Conservation (phyloP, 495 filamentous ascomycete genomes). For the Beverwykella pulmonaria region DNA sequence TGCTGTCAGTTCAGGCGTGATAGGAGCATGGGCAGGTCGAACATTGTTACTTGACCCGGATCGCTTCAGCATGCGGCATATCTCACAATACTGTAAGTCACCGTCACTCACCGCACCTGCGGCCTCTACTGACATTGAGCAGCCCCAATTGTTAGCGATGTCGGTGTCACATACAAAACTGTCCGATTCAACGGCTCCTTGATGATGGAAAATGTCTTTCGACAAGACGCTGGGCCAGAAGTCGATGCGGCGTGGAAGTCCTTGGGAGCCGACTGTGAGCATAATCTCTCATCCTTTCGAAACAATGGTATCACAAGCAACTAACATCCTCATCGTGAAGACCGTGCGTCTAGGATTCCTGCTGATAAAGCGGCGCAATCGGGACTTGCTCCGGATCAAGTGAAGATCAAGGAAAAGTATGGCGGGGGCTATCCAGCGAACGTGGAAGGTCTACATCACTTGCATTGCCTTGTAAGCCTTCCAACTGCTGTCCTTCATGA, state of each 20-base stretch:
- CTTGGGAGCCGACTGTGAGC: constrained; percentile 55
- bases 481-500: neutral
- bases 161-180: constrained; percentile 42
- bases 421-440: constrained; percentile 60
- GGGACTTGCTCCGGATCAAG: constrained; percentile 53
- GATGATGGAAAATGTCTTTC: constrained; percentile 57
- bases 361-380: constrained; percentile 20
- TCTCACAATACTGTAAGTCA: constrained; percentile 31
- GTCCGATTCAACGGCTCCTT: constrained; percentile 57
- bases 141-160: constrained; percentile 48
- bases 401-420: constrained; percentile 56
- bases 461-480: constrained; percentile 56
- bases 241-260: constrained; percentile 63
- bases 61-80: constrained; percentile 28
- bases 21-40: constrained; percentile 13
- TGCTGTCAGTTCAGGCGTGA: constrained; percentile 1
- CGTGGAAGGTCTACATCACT: constrained; percentile 60
- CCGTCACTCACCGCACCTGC: neutral
- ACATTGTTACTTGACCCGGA: constrained; percentile 5
- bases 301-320: neutral
- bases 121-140: neutral
- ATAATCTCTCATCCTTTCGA: neutral
- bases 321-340: neutral
- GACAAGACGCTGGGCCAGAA: constrained; percentile 55
- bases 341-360: constrained; percentile 10